Base-by-base conservation (phyloP, 345 rosid species). In the Eucalyptus grandis region DNA sequence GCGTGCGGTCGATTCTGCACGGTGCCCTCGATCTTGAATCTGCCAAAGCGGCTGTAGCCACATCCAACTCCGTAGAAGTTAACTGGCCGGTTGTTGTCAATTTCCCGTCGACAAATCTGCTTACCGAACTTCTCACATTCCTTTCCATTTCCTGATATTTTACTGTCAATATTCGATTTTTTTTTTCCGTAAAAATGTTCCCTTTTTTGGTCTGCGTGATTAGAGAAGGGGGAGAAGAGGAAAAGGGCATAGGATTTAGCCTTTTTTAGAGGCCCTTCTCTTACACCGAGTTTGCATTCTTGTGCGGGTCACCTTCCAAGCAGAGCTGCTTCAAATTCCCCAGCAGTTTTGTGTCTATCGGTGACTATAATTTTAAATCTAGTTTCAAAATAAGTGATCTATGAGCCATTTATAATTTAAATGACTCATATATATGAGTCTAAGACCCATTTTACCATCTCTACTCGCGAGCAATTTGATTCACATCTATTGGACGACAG, bases 111-210 rank as follows among this genome's bases (percentile, higher is more conserved):
- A 91, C 94, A 67, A 87, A 91, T 95, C 96, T 96, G 98, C 98
- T 96, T 96, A 96, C 98, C 96, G 97, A 96, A 92, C 95, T 95
- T 96, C 95, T 91, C n/a, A 96, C 94, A 96, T 92, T 87, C 40
- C 15, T 49, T 67, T 72, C 14, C 14, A 37, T 5, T 6, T 47
- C 9, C 50, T 14, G 5, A 27, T 7, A 11, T 34, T 50, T 43
- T 46, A 40, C 2, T 46, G 0, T 37, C 89, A 2, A 88, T 34
- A n/a, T 14, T 46, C 44, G 4, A 26, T 27, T 40, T 5, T 27
- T 26, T 1, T 37, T 22, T 34, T 7, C 49, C n/a, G 14, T 3
- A 24, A 60, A 27, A 14, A 12, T 15, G 6, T 53, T 13, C 2
- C 5, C 11, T 34, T 27, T 50, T 69, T 34, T 30, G 6, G 44